Base-by-base conservation (phyloP, 345 rosid species). In the Boechera divaricarpa region DNA sequence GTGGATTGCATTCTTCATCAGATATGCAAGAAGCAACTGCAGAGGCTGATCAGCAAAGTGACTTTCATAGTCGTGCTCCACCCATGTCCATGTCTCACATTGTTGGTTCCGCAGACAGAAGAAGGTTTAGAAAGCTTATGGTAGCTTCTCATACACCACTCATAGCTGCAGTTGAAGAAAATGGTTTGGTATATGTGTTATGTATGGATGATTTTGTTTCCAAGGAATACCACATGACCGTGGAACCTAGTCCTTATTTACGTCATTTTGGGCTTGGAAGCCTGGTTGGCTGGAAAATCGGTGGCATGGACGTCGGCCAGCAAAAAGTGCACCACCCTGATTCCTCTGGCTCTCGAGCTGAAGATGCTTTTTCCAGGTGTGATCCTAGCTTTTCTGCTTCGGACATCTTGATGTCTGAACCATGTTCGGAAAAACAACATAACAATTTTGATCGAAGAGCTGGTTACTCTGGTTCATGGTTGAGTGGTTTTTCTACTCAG, bases 131-230 rank as follows among this genome's bases (percentile, higher is more conserved):
- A 80, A 92, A 82, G 86, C 81, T 95, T 76, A 79, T 92, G 64
- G 75, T 73, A 80, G 88, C 94, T 56, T 88, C 90, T 65, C 74
- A 86, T 77, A 85, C 92, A 69, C 82, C 98, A 69, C 87, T 86
- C 63, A 53, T 95, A 73, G 92, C 96, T 44, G 96, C 88, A 39
- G 86, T 91, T 83, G 99, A 95, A 80, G 88, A 89, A 77, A 77
- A 69, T 77, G 94, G 94, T 71, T 74, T 89, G 70, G 77, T 83
- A 29, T 92, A 89, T 87, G 87, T 88, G 36, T 64, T 87, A 58
- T 76, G 72, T 82, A 80, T 80, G 67, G 87, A 84, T 65, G 85
- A 85, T 59, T 75, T 80, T 79, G 76, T 90, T 52, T 83, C 88
- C 45, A 82, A 82, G 31, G 80, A 79, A 53, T 78, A 68, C 63